phyloP scores from a whole-genome alignment of 768 basidiomycete genomes.

The Pleurotus platypus region DNA sequence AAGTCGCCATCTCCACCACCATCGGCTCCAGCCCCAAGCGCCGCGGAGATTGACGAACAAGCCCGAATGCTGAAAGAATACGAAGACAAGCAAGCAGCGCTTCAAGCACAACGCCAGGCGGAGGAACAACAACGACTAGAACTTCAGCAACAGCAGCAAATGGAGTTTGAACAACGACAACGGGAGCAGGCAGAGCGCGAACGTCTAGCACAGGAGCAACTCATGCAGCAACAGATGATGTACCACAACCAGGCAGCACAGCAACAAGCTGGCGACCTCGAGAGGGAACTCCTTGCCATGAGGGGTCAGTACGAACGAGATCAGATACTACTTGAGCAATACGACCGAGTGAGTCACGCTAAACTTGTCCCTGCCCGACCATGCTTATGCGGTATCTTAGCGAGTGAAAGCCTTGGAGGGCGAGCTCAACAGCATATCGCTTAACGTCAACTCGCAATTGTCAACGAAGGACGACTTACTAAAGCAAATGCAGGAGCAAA shows the following conservation, averaged over 20 bases:
- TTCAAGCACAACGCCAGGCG: slow-evolving; percentile 76
- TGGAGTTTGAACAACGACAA: slow-evolving; percentile 89
- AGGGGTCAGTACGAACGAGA: slow-evolving; percentile 97
- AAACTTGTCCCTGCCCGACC: no score
- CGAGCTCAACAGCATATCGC: slow-evolving; percentile 71
- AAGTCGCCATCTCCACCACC: slow-evolving; percentile 66
- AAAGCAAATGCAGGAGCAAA: slow-evolving; percentile 94
- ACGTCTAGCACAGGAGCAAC: slow-evolving; percentile 83
- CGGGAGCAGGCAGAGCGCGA: slow-evolving; percentile 85
- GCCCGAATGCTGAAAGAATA: slow-evolving; percentile 93
- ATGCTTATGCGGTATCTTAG: slow-evolving; percentile 32
- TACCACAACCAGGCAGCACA: slow-evolving; percentile 70
- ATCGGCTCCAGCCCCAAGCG: slow-evolving; percentile 65
- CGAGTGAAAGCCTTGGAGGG: slow-evolving; percentile 94
- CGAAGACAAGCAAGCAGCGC: slow-evolving; percentile 88
- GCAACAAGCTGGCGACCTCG: slow-evolving; percentile 76
- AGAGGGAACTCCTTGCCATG: slow-evolving; percentile 89
- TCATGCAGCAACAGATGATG: slow-evolving; percentile 81
- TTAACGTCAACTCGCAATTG: slow-evolving; percentile 83
- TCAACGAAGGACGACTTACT: slow-evolving; percentile 93
- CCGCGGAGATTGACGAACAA: slow-evolving; percentile 81
- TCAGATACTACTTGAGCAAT: slow-evolving; percentile 96
- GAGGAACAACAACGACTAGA: slow-evolving; percentile 83
- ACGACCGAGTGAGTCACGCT: slow-evolving; percentile 65
- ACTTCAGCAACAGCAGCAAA: slow-evolving; percentile 72